Conservation (phyloP, 768 basidiomycete species). For the Lentinus tigrinus region DNA sequence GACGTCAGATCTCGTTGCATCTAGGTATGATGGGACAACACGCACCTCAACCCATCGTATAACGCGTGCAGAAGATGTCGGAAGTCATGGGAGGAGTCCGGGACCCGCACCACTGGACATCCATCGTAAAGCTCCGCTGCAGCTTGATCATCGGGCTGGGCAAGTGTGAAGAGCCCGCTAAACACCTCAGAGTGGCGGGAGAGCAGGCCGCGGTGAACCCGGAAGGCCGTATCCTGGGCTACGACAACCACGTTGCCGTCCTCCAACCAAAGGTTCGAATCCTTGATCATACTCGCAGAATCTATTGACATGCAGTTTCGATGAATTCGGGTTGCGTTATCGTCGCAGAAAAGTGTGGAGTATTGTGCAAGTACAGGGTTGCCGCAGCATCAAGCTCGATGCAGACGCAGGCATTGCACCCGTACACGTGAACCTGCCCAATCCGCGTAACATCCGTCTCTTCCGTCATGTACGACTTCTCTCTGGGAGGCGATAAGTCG, state of each 20-base stretch:
- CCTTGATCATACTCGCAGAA: neutral
- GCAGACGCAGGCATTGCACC: no score
- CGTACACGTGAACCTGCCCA: no score
- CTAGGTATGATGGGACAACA: neutral
- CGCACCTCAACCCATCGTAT: neutral
- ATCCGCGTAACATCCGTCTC: no score
- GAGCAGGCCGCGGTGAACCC: constrained; percentile 15
- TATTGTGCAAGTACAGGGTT: no score
- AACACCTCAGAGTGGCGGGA: constrained; percentile 16
- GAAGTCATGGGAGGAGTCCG: constrained; percentile 10
- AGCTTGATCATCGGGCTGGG: neutral
- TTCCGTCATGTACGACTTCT: no score
- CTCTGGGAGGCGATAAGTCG: no score
- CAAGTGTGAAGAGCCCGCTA: constrained; percentile 4
- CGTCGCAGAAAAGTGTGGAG: no score
- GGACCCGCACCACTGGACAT: constrained; percentile 7
- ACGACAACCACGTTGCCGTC: constrained; percentile 14
- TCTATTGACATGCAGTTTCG: no score
- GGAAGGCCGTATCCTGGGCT: constrained; percentile 3
- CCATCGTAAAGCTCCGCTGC: constrained; percentile 1
- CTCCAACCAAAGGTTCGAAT: constrained; percentile 1
- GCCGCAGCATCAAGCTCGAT: no score
- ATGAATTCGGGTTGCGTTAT: no score
- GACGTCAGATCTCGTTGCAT: neutral
- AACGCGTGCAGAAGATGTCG: neutral